A percentile compares a stretch with the other conserved stretches of the same genome.
Conservation (phyloP, 768 basidiomycete species). For the Roridomyces roridus region DNA sequence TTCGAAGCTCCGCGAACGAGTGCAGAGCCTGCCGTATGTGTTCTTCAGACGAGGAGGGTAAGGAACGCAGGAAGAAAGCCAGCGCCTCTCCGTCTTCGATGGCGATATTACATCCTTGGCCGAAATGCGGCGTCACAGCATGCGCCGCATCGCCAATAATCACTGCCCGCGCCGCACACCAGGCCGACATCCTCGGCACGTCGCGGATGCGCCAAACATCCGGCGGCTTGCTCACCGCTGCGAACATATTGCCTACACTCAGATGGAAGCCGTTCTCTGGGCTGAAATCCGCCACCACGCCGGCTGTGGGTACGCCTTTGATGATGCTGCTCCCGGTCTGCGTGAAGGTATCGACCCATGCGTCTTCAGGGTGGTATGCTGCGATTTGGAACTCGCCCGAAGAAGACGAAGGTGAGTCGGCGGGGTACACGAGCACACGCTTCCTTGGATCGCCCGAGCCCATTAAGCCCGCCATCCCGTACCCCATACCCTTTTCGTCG, state of each 20-base stretch:
- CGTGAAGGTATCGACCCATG: slow-evolving; percentile 15
- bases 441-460: slow-evolving; percentile 2
- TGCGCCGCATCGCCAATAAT: slow-evolving; percentile 23
- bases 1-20: slow-evolving; percentile 11
- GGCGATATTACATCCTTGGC: slow-evolving; percentile 39
- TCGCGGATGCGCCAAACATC: slow-evolving; percentile 26
- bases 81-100: slow-evolving; percentile 41
- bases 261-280: slow-evolving; percentile 17
- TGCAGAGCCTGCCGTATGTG: slow-evolving; percentile 9
- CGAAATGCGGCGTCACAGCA: slow-evolving; percentile 21
- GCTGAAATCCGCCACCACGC: slow-evolving; percentile 16
- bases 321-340: slow-evolving; percentile 19
- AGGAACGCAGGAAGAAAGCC: slow-evolving; percentile 32
- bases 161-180: slow-evolving; percentile 15
- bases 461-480: slow-evolving; percentile 13
- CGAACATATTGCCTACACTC: slow-evolving; percentile 11
- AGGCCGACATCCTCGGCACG: slow-evolving; percentile 5
- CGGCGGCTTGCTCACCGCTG: slow-evolving; percentile 2
- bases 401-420: too few species aligned
- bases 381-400: slow-evolving; percentile 18
- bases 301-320: slow-evolving; percentile 5
- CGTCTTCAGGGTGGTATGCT: slow-evolving; percentile 17
- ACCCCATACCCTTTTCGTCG: slow-evolving; percentile 12
- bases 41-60: neutral
- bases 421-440: slow-evolving; percentile 14